Conservation (phyloP, 352 stramenopile species). For the Globisporangium cederbergense region DNA sequence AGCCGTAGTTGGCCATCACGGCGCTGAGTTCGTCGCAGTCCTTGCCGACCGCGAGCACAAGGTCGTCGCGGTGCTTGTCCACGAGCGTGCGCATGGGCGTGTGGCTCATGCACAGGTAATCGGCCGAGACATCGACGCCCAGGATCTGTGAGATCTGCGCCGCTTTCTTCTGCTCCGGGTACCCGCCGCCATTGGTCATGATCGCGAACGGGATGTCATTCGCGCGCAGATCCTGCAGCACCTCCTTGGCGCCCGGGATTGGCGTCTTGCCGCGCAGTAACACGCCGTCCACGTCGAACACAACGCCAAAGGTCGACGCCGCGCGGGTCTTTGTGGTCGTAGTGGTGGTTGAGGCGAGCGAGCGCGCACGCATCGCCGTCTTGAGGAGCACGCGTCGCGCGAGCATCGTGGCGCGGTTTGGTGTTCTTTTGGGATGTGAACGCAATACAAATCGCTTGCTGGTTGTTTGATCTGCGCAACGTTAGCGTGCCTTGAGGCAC, state of each 20-base stretch:
- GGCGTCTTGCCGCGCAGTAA: conserved; percentile 70
- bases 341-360: not conserved
- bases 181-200: conserved; percentile 87
- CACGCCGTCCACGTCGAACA: conserved; percentile 84
- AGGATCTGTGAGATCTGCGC: conserved; percentile 67
- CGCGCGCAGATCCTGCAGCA: conserved; percentile 62
- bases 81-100: conserved; percentile 76
- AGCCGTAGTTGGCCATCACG: conserved; percentile 78
- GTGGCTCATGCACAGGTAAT: conserved; percentile 74
- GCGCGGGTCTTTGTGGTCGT: not conserved
- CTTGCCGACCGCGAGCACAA: conserved; percentile 80
- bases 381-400: conserved; percentile 1
- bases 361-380: not conserved
- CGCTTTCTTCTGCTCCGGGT: conserved; percentile 74
- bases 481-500: not conserved
- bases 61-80: conserved; percentile 59
- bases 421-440: not conserved
- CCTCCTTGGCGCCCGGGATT: conserved; percentile 61
- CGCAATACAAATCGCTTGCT: not conserved
- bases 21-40: conserved; percentile 56
- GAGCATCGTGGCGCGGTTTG: not conserved
- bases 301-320: conserved; percentile 64
- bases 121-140: conserved; percentile 42
- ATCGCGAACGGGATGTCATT: conserved; percentile 71
- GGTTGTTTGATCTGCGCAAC: not conserved